Base-by-base conservation (phyloP, 1,139 yeast species). In the Diutina mesorugosa region DNA sequence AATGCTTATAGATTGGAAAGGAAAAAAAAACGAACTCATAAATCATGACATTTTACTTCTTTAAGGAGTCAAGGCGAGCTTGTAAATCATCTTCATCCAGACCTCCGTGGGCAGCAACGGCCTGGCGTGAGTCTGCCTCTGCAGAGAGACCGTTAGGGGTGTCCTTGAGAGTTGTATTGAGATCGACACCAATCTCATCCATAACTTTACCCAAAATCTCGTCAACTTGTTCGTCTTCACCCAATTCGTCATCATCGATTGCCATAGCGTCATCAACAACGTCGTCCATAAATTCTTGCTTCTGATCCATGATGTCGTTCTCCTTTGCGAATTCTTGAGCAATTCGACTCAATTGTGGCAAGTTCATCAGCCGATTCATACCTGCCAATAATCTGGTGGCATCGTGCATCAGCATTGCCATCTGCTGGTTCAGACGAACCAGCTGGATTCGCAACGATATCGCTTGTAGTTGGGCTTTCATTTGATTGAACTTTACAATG, bases 211-310 rank as follows among this genome's bases (percentile, higher is more conserved):
- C 83, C 58, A 95, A 91, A 54, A 93, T 87, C 65, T 91, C 97
- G 66, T 93, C 98, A 14, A 89, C 87, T 67, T 93, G 97, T 63
- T 89, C 97, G 62, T 86, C 90, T 63, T 84, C 86, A 56, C 77
- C 79, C 62, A 74, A 69, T 58, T 79, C 85, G 58, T 78, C 87
- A 56, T 85, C 90, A 59, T 87, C 84, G 67, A 85, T 89, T 57
- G 87, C 95, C 90, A 91, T 89, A 32, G 93, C 86, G 67, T 91
- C 97, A 67, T 93, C 99, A 63, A 95, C 86, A 14, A 97, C 96
- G 67, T 93, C 99, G 68, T 93, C 99, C 89, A 93, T 95, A 81
- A 93, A 90, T 67, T 95, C 99, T 69, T 93, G 98, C 65, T 96
- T 86, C 72, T 93, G 99, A 69, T 93, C 98, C 98, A 93, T 93